Base-by-base conservation (phyloP, 208 protist genomes). In the Novymonas esmeraldas region DNA sequence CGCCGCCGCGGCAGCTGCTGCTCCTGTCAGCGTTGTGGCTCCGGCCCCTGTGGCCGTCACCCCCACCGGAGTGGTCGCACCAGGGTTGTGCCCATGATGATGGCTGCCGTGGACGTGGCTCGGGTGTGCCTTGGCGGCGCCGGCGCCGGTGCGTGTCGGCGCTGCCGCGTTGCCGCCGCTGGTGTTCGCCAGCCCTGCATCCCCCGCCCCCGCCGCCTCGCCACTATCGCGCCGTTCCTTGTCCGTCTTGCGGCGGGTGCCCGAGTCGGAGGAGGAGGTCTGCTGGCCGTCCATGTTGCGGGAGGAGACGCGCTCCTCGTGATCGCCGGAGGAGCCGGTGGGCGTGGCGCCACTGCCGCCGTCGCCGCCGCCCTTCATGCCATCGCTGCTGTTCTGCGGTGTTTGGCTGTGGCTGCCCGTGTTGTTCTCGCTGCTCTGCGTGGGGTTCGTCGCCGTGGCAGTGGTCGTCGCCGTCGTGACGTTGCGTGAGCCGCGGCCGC, bases 371-470 rank as follows among this genome's bases (percentile, higher is more conserved):
- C 39, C 46, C 16, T 55, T 16, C 14, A 4, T 28, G 18, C 48
- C 36, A 6, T 58, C n/a, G 28, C 31, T 54, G 36, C 29, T 33
- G 55, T 64, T 52, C 45, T 39, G 65, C 44, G 22, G 45, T 0
- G 31, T 39, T 16, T 31, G 42, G 49, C 42, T 57, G 31, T 46
- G 36, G 48, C 36, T 51, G 36, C 38, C 57, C 46, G 66, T 52
- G 29, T 56, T 38, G 46, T 51, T 26, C 4, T 51, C 46, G 39
- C 45, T 66, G 57, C 50, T 61, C 20, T 45, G 58, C 24, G 7
- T 52, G 0, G 39, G 46, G 34, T 59, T 38, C 1, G 31, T 70
- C 13, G 26, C 49, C 1, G 36, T 59, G 3, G 1, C 11, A 11
- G 44, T 51, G 7, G 48, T 64, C 18, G 29, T 64, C 24, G 48